Percentiles rank a stretch among this genome's conserved stretches.
Conservation (phyloP, 305 asterid genomes). For the Fraxinus baroniana region DNA sequence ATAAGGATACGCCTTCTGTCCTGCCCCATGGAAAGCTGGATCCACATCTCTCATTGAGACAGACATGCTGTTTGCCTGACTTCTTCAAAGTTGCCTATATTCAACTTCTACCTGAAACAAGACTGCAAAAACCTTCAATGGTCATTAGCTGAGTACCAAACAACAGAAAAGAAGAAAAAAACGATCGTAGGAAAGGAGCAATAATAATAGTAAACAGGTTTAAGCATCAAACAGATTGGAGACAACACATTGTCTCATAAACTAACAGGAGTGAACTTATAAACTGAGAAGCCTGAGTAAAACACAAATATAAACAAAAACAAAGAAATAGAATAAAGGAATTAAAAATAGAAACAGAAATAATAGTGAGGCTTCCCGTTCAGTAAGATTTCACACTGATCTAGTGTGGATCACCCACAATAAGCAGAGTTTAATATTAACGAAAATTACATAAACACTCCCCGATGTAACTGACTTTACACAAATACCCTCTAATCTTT, state of each 20-base stretch:
- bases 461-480: neutral
- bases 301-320: neutral
- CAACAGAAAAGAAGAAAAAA: neutral
- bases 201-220: neutral
- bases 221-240: slow-evolving; percentile 8
- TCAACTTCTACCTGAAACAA: slow-evolving; percentile 36
- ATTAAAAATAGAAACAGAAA: neutral
- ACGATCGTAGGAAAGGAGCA: neutral
- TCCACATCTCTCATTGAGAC: slow-evolving; percentile 85
- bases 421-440: neutral
- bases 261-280: slow-evolving; percentile 3
- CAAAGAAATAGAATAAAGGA: slow-evolving; percentile 2
- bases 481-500: neutral
- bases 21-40: slow-evolving; percentile 83
- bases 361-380: neutral
- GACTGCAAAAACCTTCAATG: slow-evolving; percentile 15
- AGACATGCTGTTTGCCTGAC: slow-evolving; percentile 56
- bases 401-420: neutral
- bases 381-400: slow-evolving; percentile 2
- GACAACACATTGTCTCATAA: slow-evolving; percentile 10
- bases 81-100: slow-evolving; percentile 17
- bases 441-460: neutral
- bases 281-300: slow-evolving; percentile 9
- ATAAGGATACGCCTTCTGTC: slow-evolving; percentile 79
- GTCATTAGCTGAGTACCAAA: slow-evolving; percentile 25